Evolutionary conservation across 2,329 filamentous ascomycete genomes (phyloP), one percentile per base, ranked within the genome.

Genomic region (Penicillium sp.): DNA sequence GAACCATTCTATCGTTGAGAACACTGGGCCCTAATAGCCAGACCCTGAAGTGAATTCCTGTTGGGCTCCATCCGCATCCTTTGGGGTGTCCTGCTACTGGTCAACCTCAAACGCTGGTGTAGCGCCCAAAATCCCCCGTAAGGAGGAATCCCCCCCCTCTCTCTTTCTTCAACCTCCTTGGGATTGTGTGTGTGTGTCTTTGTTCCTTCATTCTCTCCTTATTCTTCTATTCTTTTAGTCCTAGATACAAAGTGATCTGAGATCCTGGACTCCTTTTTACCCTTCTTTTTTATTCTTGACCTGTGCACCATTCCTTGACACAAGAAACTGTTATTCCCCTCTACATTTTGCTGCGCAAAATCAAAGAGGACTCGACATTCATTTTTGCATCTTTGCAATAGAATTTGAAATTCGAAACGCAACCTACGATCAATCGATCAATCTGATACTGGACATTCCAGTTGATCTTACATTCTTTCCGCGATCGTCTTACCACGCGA

Each of bases 261-360:
- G 62, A 63, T 72, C 70, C 67, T 69, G 60, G 68, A 69, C 69
- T 67, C 68, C 54, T 59, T 62, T 62, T 62, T 60, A 54, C 62
- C 50, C 8, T 25, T 25, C 23, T 35, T 7, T 48, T 48, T 37
- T 25, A 37, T 17, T 23, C 29, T 29, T 19, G 15, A 47, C 27
- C 73, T 71, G 75, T 73, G 66, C 73, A 67, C 17, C 66, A 69
- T 73, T 70, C 64, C 54, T 65, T 57, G 58, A 60, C 51, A 45
- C 60, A 63, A 69, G 62, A 65, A 54, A 54, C 50, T 56, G 40
- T 35, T 46, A 50, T 54, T 53, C 50, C 19, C 43, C 57, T 54
- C 55, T 57, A 13, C 52, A 54, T 68, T 70, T 67, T 73, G 71
- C 71, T 71, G 71, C 59, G 70, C 71, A 66, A 68, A 69, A 65